A percentile compares a stretch with the other conserved stretches of the same genome.
These are phyloP conservation scores for Kwoniella europaea DNA, from an alignment of 768 basidiomycete genomes.

Conservation along the genomic window DNA sequence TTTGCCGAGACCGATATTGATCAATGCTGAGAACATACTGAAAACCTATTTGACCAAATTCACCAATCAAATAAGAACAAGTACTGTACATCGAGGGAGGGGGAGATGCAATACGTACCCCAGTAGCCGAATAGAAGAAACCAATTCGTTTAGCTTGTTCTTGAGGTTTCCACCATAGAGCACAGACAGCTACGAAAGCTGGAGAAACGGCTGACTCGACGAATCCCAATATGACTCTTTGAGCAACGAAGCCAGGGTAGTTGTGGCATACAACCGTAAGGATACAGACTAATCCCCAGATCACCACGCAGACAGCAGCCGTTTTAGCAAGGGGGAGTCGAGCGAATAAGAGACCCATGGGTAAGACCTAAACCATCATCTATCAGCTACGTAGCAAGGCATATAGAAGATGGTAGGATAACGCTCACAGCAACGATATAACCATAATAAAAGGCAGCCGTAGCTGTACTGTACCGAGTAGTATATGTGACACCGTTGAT, in stretches of 20 bases:
- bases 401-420: background rate
- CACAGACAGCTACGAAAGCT: slow-evolving; percentile 58
- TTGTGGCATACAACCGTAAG: slow-evolving; percentile 46
- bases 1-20: slow-evolving; percentile 59
- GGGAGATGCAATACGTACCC: slow-evolving; percentile 26
- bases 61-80: background rate
- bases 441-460: slow-evolving; percentile 58
- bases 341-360: slow-evolving; percentile 51
- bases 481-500: slow-evolving; percentile 49
- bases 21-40: slow-evolving; percentile 56
- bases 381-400: background rate
- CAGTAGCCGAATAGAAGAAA: slow-evolving; percentile 58
- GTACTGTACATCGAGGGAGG: background rate
- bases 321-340: slow-evolving; percentile 42
- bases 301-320: slow-evolving; percentile 35
- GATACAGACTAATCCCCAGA: slow-evolving; percentile 54
- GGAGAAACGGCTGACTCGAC: slow-evolving; percentile 56
- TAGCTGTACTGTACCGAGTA: slow-evolving; percentile 52
- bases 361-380: slow-evolving; percentile 32
- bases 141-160: slow-evolving; percentile 58
- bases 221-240: slow-evolving; percentile 54
- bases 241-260: slow-evolving; percentile 52
- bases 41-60: slow-evolving; percentile 47
- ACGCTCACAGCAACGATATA: slow-evolving; percentile 49
- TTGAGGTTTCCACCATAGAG: slow-evolving; percentile 58